A percentile compares a stretch with the other conserved stretches of the same genome.
These are phyloP conservation scores for Aspergillus piperis DNA, from an alignment of 2,329 filamentous ascomycete genomes.

Conservation along the genomic window DNA sequence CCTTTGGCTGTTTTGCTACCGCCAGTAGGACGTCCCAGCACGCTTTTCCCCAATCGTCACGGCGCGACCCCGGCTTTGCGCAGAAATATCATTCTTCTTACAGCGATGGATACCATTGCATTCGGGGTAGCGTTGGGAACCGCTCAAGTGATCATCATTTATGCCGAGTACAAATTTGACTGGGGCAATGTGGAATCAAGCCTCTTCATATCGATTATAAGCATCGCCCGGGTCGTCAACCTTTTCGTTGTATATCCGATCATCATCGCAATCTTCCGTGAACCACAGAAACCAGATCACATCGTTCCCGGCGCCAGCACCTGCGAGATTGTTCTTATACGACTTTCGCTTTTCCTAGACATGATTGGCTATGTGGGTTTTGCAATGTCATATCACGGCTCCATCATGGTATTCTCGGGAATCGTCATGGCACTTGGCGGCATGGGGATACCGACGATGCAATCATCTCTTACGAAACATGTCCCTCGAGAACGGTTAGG, in stretches of 20 bases:
- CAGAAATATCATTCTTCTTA: slow-evolving; percentile 78
- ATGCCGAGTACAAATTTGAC: slow-evolving; percentile 74
- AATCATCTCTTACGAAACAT: slow-evolving; percentile 86
- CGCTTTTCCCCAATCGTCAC: slow-evolving; percentile 50
- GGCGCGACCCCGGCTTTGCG: slow-evolving; percentile 64
- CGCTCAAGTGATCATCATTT: slow-evolving; percentile 79
- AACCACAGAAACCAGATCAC: slow-evolving; percentile 27
- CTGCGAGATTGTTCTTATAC: slow-evolving; percentile 76
- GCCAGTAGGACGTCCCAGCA: slow-evolving; percentile 40
- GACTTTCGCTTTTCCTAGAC: slow-evolving; percentile 74
- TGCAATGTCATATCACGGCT: slow-evolving; percentile 61
- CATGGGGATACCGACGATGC: slow-evolving; percentile 80
- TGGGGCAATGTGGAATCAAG: slow-evolving; percentile 83
- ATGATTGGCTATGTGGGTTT: slow-evolving; percentile 75
- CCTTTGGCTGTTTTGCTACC: slow-evolving; percentile 80
- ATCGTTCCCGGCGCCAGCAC: slow-evolving; percentile 69
- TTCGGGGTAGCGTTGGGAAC: slow-evolving; percentile 80
- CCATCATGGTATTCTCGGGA: slow-evolving; percentile 70
- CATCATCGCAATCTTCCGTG: slow-evolving; percentile 73
- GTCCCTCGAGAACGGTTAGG: slow-evolving; percentile 80
- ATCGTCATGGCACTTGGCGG: slow-evolving; percentile 76
- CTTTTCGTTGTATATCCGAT: slow-evolving; percentile 75
- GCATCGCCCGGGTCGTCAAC: slow-evolving; percentile 71
- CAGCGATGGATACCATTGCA: slow-evolving; percentile 76
- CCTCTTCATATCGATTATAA: slow-evolving; percentile 77